phyloP scores from a whole-genome alignment of 352 stramenopile species.

The Phytopythium oedochilum region DNA sequence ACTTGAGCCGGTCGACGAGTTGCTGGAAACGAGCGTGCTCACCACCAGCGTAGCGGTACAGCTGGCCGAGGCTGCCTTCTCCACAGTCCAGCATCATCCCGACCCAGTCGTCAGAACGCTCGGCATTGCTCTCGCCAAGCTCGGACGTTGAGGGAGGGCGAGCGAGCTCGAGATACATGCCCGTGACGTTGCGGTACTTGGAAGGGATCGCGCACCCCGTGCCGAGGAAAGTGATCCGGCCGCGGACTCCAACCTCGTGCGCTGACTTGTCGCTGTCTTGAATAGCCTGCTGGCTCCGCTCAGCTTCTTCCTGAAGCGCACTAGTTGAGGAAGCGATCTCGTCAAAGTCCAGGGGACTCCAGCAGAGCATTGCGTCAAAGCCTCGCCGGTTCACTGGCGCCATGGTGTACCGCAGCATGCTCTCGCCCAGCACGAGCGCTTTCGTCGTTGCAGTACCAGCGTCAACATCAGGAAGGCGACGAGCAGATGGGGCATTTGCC shows the following conservation, averaged over 20 bases:
- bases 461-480: not conserved
- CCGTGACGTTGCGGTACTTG: conserved; percentile 98
- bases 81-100: conserved; percentile 94
- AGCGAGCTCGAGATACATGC: conserved; percentile 88
- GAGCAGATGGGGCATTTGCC: not conserved
- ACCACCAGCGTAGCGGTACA: conserved; percentile 63
- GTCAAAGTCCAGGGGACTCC: conserved; percentile 38
- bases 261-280: not conserved
- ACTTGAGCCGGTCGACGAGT: conserved; percentile 75
- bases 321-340: conserved; percentile 35
- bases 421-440: conserved; percentile 48
- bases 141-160: not conserved
- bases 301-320: not conserved
- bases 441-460: conserved; percentile 1
- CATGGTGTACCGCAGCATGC: conserved; percentile 70
- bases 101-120: conserved; percentile 9
- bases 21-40: conserved; percentile 31
- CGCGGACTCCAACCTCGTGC: conserved; percentile 11
- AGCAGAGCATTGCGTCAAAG: conserved; percentile 54
- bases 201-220: conserved; percentile 96
- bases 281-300: not conserved
- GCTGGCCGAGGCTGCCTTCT: conserved; percentile 95
- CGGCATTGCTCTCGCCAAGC: not conserved
- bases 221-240: conserved; percentile 92
- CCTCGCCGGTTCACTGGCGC: conserved; percentile 52